These are phyloP conservation scores for Malbranchea cinnamomea DNA, from an alignment of 2,329 filamentous ascomycete species.

Conservation along the genomic window DNA sequence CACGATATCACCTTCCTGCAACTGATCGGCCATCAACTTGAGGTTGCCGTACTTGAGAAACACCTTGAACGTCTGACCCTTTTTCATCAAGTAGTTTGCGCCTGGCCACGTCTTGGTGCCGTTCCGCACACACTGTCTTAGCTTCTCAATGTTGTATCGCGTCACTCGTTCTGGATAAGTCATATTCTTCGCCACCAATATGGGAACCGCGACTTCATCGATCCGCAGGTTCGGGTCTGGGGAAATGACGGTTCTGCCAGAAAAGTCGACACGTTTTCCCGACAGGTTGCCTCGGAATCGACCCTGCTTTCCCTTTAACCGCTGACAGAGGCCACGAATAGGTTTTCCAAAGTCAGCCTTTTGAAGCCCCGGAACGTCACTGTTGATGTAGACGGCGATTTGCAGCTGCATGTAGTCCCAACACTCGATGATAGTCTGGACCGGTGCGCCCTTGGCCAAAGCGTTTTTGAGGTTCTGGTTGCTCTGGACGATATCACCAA, in stretches of 20 bases:
- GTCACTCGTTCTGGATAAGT: constrained; percentile 88
- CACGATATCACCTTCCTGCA: constrained; percentile 74
- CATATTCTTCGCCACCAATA: constrained; percentile 85
- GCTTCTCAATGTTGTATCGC: constrained; percentile 68
- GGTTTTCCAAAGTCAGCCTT: constrained; percentile 76
- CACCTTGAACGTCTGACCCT: constrained; percentile 54
- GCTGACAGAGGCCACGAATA: constrained; percentile 86
- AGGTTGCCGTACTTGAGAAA: constrained; percentile 62
- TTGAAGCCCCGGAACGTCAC: constrained; percentile 82
- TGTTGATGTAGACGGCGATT: constrained; percentile 96
- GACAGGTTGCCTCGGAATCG: constrained; percentile 94
- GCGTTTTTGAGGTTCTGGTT: constrained; percentile 76
- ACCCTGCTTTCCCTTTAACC: constrained; percentile 92
- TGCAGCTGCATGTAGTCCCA: constrained; percentile 96
- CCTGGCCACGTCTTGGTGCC: constrained; percentile 73
- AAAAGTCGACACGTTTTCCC: constrained; percentile 97
- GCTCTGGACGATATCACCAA: constrained; percentile 91
- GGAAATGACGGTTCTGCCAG: constrained; percentile 91
- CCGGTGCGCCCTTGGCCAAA: constrained; percentile 64
- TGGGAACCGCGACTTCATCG: constrained; percentile 83
- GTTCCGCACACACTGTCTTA: constrained; percentile 58
- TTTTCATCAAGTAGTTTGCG: constrained; percentile 66
- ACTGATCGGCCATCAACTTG: constrained; percentile 53
- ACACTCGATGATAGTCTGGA: constrained; percentile 89
- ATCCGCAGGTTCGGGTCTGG: constrained; percentile 90